Evolutionary conservation across 495 filamentous ascomycete species (phyloP).

Genomic region (Cenococcum geophilum): DNA sequence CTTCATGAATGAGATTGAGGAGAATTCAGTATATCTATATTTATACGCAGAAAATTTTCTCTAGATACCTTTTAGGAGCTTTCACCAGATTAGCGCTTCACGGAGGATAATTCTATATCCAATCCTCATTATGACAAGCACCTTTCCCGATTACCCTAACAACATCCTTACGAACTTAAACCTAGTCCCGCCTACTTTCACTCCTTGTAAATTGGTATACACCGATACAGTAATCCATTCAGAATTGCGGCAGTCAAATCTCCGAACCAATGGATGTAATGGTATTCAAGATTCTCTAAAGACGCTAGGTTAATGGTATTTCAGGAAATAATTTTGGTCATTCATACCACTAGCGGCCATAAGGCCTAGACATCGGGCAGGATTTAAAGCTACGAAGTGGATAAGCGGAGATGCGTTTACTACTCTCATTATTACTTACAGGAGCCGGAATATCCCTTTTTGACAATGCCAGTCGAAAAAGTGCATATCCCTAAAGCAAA

Average conservation of each 20-base stretch:
- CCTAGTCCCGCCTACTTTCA: not conserved
- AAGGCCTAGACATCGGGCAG: conserved; percentile 25
- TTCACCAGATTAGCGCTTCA: too few species aligned
- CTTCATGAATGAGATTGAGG: too few species aligned
- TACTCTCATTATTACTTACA: conserved; percentile 7
- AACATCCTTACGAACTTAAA: not conserved
- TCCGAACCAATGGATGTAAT: conserved; percentile 29
- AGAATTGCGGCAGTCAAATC: conserved; percentile 20
- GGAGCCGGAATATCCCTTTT: conserved; percentile 45
- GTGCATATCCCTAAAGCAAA: conserved; percentile 44
- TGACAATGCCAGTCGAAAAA: conserved; percentile 44
- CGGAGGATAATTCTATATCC: too few species aligned
- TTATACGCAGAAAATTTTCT: too few species aligned
- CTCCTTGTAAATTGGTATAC: conserved; percentile 25
- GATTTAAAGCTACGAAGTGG: conserved; percentile 18
- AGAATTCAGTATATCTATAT: too few species aligned
- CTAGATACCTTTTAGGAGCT: too few species aligned
- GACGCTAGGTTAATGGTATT: not conserved
- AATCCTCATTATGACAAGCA: too few species aligned
- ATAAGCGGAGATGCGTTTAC: not conserved
- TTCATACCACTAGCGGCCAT: conserved; percentile 22
- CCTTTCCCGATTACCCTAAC: too few species aligned
- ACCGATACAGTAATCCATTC: conserved; percentile 24
- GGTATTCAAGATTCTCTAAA: conserved; percentile 14
- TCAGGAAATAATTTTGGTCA: not conserved